Conservation (phyloP, 2,329 filamentous ascomycete genomes). For the Epichloe aotearoae region DNA sequence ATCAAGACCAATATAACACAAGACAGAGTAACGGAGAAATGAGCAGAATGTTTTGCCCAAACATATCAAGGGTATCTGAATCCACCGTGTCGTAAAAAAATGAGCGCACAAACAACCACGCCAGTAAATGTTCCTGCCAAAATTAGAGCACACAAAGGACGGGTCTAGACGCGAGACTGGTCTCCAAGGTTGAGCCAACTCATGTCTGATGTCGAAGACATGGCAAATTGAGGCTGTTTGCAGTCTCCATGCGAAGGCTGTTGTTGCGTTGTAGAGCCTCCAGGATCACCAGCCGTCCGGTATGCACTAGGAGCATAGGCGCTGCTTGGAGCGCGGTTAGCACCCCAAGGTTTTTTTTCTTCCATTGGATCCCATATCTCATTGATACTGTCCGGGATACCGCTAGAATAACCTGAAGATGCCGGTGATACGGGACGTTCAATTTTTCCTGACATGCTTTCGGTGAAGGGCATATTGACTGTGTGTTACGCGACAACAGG, state of each 20-base stretch:
- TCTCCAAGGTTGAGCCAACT: slow-evolving; percentile 66
- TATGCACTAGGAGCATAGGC: slow-evolving; percentile 31
- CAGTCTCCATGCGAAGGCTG: slow-evolving; percentile 26
- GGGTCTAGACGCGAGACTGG: slow-evolving; percentile 12
- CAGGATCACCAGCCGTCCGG: slow-evolving; percentile 28
- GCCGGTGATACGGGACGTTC: slow-evolving; percentile 40
- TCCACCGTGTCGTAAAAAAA: neutral
- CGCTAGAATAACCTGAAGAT: slow-evolving; percentile 47
- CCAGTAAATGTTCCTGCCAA: neutral
- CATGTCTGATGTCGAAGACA: slow-evolving; percentile 50
- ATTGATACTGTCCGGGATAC: slow-evolving; percentile 49
- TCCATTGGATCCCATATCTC: slow-evolving; percentile 41
- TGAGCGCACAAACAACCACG: neutral
- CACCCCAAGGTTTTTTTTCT: slow-evolving; percentile 32
- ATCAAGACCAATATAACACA: neutral
- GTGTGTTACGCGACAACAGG: slow-evolving; percentile 53
- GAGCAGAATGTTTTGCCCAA: neutral
- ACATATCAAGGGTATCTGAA: neutral
- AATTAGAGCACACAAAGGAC: neutral
- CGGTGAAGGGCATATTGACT: slow-evolving; percentile 34
- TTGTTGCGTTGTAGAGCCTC: slow-evolving; percentile 16
- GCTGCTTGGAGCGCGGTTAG: slow-evolving; percentile 37
- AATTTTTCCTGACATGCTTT: slow-evolving; percentile 48
- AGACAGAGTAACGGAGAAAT: neutral
- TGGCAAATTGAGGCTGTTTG: slow-evolving; percentile 36